Evolutionary conservation across 2,329 filamentous ascomycete species (phyloP), one percentile per base, ranked within the genome.

Genomic region (Xylariomycetidae sp.): DNA sequence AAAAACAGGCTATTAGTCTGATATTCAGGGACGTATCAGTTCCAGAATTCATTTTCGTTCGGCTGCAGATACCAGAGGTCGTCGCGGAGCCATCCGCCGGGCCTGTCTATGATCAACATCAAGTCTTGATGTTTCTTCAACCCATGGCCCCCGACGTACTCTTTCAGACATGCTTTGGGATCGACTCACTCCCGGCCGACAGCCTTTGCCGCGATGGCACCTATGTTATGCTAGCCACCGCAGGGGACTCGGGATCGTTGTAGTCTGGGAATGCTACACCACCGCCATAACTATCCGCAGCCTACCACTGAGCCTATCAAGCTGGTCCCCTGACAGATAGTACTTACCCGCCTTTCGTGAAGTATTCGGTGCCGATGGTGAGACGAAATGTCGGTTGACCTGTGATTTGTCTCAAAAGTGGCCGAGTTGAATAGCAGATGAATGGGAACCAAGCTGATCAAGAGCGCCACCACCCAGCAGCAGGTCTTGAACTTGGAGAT

Each of bases 401-500:
- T 20, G 27, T 31, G 37, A 7, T 23, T 27, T 1, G 42, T 41
- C 10, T 35, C 30, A 12, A 42, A 47, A 4, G 42, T 17, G 1
- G 31, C 26, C 5, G 42, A 40, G 17, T 46, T 49, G 20, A 41
- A 46, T 2, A 46, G 19, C 6, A 46, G 14, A 18, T 49, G 42
- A 13, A 46, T 38, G 4, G 46, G 44, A 0, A 49, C 19, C 5
- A 42, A 48, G 31, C 30, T 41, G 6, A 44, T 7, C 2, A 38
- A 14, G 2, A 47, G 22, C 12, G n/a, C n/a, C n/a, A 27, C 11
- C 4, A 36, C 2, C 44, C 42, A 48, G 23, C 25, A 40, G 4
- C 15, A 25, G n/a, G 17, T 34, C 25, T 48, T 49, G 14, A 46
- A 43, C 6, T 16, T 29, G 0, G 46, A 47, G 6, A 42, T 23